Percentiles rank a stretch among this genome's conserved stretches.
phyloP scores from a whole-genome alignment of 768 basidiomycete species.

The Pleurotus tuber-regium region DNA sequence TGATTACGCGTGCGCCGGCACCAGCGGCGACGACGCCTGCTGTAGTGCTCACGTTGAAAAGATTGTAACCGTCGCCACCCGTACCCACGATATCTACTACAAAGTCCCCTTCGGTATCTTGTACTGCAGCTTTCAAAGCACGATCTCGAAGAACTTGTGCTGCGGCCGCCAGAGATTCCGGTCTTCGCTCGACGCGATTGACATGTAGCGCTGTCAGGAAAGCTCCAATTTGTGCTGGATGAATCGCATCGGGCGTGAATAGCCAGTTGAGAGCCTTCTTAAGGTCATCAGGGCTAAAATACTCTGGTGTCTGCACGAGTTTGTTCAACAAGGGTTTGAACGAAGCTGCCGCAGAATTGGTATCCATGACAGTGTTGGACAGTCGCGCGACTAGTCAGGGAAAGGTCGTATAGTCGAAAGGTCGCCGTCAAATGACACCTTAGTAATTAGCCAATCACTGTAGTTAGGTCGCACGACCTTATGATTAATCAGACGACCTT shows the following conservation, averaged over 20 bases:
- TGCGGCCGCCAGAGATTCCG: slow-evolving; percentile 77
- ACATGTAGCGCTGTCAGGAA: slow-evolving; percentile 87
- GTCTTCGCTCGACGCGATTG: slow-evolving; percentile 70
- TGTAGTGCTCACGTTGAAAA: slow-evolving; percentile 96
- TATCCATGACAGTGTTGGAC: slow-evolving; percentile 7
- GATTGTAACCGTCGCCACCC: slow-evolving; percentile 93
- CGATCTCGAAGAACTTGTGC: slow-evolving; percentile 72
- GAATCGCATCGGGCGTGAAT: slow-evolving; percentile 60
- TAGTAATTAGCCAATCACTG: too few relatives aligned
- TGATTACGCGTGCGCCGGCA: slow-evolving; percentile 89
- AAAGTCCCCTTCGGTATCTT: slow-evolving; percentile 63
- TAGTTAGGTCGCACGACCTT: too few relatives aligned
- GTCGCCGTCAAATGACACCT: too few relatives aligned
- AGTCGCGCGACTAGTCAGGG: too few relatives aligned
- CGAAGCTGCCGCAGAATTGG: slow-evolving; percentile 20
- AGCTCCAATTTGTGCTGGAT: slow-evolving; percentile 79
- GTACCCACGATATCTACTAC: slow-evolving; percentile 89
- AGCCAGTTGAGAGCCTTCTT: slow-evolving; percentile 71
- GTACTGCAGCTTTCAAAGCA: slow-evolving; percentile 60
- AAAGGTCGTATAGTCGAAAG: too few relatives aligned
- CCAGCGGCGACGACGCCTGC: slow-evolving; percentile 94
- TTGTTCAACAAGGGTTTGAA: slow-evolving; percentile 81
- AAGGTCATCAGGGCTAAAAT: slow-evolving; percentile 78
- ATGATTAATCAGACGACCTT: too few relatives aligned
- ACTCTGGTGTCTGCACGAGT: slow-evolving; percentile 77